These are phyloP conservation scores for Cordyceps javanica DNA, from an alignment of 2,329 filamentous ascomycete genomes.

Conservation along the genomic window DNA sequence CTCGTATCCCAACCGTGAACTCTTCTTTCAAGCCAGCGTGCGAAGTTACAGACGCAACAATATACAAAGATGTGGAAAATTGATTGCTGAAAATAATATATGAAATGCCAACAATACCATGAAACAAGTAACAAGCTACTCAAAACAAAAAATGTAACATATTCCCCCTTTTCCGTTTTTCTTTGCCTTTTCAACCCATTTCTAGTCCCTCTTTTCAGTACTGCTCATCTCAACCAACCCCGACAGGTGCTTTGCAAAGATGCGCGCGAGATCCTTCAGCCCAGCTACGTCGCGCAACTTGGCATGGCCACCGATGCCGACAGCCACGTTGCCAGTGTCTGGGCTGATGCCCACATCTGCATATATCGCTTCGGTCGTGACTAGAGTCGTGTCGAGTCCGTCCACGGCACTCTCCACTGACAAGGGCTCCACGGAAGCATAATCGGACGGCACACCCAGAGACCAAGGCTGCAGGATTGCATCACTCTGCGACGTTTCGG, in stretches of 20 bases:
- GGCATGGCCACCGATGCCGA: background rate
- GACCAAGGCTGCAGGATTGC: background rate
- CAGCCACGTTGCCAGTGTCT: background rate
- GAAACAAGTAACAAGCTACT: too few species aligned
- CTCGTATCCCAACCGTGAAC: too few species aligned
- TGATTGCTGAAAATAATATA: too few species aligned
- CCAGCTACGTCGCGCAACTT: background rate
- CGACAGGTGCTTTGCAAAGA: background rate
- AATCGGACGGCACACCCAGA: background rate
- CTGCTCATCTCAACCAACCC: background rate
- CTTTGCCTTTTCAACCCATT: too few species aligned
- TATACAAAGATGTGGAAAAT: too few species aligned
- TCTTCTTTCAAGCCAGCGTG: too few species aligned
- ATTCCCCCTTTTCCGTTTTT: too few species aligned
- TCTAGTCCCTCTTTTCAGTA: too few species aligned
- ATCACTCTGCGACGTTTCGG: background rate
- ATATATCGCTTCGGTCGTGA: background rate
- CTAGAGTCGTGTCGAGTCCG: background rate
- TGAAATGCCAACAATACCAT: too few species aligned
- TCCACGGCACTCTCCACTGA: background rate
- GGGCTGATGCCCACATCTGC: background rate
- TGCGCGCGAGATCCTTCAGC: background rate
- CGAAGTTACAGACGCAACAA: too few species aligned
- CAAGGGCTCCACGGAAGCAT: constrained; percentile 1
- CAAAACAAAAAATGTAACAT: too few species aligned